phyloP scores from a whole-genome alignment of 2,329 filamentous ascomycete species.

The Chrysoporthe cubensis region DNA sequence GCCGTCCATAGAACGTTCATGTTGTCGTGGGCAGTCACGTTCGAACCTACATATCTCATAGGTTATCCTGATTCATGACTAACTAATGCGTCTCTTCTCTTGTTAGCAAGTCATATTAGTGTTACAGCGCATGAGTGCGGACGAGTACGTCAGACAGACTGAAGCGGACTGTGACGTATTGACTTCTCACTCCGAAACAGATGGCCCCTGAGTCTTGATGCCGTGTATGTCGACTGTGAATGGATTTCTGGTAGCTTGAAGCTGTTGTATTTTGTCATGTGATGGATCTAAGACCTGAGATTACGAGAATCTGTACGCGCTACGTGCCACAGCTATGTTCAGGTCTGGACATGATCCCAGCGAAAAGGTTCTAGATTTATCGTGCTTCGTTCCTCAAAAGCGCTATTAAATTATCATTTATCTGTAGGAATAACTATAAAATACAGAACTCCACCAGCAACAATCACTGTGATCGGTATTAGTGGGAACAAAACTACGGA shows the following conservation, averaged over 20 bases:
- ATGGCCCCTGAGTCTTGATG: not conserved
- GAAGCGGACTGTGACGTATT: not conserved
- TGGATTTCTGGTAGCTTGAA: not conserved
- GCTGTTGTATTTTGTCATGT: too few species aligned
- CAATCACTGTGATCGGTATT: not conserved
- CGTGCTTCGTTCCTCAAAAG: not conserved
- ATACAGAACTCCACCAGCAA: not conserved
- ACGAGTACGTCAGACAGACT: not conserved
- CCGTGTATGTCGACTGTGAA: not conserved
- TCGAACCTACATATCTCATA: not conserved
- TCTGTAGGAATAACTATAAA: not conserved
- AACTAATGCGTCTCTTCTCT: too few species aligned
- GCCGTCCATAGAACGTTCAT: not conserved
- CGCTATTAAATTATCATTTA: not conserved
- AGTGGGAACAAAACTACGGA: not conserved
- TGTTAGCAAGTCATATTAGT: not conserved
- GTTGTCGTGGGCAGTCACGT: not conserved
- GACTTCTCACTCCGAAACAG: not conserved
- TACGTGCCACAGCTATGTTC: not conserved
- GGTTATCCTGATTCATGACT: not conserved
- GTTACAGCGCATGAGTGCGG: not conserved
- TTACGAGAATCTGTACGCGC: not conserved
- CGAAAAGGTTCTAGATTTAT: not conserved
- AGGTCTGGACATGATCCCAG: too few species aligned
- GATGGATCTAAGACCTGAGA: not conserved